Conservation (phyloP, 495 filamentous ascomycete species). For the Achaetomiella virescens region DNA sequence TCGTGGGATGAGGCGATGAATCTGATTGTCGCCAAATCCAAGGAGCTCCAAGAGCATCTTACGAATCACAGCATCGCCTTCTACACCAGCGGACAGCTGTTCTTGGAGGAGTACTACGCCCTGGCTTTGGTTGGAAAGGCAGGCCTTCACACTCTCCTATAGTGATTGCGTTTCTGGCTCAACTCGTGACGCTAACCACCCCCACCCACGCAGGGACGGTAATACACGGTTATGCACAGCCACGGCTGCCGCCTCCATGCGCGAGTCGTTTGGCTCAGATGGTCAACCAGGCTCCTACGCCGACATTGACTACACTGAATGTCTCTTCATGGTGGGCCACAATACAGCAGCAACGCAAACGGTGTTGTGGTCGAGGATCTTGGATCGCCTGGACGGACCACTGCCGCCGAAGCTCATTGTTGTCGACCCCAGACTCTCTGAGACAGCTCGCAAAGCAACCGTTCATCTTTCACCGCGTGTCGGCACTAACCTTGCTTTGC, state of each 20-base stretch:
- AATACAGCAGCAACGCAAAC: neutral
- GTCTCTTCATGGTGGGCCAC: slow-evolving; percentile 2
- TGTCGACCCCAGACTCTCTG: neutral
- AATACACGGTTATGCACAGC: neutral
- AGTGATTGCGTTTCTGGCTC: no score
- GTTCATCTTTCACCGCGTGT: neutral
- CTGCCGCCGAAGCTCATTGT: neutral
- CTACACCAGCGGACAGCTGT: slow-evolving; percentile 1
- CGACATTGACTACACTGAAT: neutral
- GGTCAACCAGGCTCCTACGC: neutral
- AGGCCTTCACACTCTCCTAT: neutral
- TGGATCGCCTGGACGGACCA: neutral
- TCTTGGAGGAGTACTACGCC: slow-evolving; percentile 1
- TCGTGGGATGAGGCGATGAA: neutral
- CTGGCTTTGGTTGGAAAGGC: neutral
- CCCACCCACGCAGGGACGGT: neutral
- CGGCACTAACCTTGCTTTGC: neutral
- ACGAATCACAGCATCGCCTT: slow-evolving; percentile 4
- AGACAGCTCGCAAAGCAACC: neutral
- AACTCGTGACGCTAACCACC: neutral
- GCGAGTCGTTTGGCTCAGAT: neutral
- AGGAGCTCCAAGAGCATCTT: slow-evolving; percentile 1
- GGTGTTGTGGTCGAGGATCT: neutral
- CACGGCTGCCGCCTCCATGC: neutral
- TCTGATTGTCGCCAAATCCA: neutral